These are phyloP conservation scores for Aureobasidium vineae DNA, from an alignment of 2,329 filamentous ascomycete species.

Conservation along the genomic window DNA sequence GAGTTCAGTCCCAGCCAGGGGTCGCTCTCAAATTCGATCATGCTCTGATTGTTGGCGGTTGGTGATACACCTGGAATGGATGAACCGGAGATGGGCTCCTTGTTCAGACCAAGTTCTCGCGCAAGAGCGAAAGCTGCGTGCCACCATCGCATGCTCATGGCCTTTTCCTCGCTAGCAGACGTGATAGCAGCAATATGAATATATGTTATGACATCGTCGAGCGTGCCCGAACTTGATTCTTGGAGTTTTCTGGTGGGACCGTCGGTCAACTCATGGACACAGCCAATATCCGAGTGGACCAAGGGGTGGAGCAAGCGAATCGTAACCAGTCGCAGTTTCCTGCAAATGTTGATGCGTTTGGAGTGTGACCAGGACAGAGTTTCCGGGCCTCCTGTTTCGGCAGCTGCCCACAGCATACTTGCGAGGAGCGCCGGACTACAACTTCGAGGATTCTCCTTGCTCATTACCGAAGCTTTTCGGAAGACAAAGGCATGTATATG, in stretches of 20 bases:
- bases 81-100: conserved; percentile 23
- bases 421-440: conserved; percentile 24
- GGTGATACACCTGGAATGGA: conserved; percentile 23
- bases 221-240: conserved; percentile 22
- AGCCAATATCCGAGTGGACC: conserved; percentile 24
- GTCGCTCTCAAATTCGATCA: conserved; percentile 26
- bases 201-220: conserved; percentile 25
- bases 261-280: conserved; percentile 21
- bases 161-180: conserved; percentile 25
- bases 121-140: conserved; percentile 25
- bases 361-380: conserved; percentile 25
- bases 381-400: conserved; percentile 25
- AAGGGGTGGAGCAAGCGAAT: conserved; percentile 21
- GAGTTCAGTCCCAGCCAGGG: conserved; percentile 25
- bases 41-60: conserved; percentile 25
- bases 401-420: conserved; percentile 25
- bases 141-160: conserved; percentile 27
- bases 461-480: conserved; percentile 24
- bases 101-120: conserved; percentile 24
- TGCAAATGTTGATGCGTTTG: conserved; percentile 20
- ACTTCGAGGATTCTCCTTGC: conserved; percentile 24
- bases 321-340: conserved; percentile 21
- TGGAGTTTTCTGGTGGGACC: conserved; percentile 8
- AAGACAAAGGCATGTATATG: conserved; percentile 25
- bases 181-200: conserved; percentile 26